Evolutionary conservation across 164 flowering plant genomes (phyloP), one percentile per base, ranked within the genome.

Genomic region (Pachysandra terminalis): DNA sequence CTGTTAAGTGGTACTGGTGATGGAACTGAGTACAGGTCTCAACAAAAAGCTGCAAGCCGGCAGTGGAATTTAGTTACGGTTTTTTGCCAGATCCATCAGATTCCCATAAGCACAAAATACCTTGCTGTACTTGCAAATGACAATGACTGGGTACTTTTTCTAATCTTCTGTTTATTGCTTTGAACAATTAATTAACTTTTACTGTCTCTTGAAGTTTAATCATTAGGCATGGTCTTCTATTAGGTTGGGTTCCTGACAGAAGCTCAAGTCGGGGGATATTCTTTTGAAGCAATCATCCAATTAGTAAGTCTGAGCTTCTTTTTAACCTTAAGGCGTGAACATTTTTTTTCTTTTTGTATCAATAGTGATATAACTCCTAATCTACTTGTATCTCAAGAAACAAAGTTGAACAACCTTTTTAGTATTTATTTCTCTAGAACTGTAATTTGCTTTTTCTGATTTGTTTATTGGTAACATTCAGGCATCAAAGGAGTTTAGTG

Each of bases 211-310:
- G n/a, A 24, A 49, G 37, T 57, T 58, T 14, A 62, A 64, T 61
- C 55, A 68, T 56, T 64, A 27, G 6, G 13, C 9, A 13, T 73
- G 61, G 1, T 71, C 59, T 68, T 63, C 59, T 76, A 17, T 53
- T 69, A 91, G 99, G 96, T 95, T 77, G 99, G 97, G 16, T 95
- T 90, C 80, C 79, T 95, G 59, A 78, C 90, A 48, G 99, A 95
- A 85, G 92, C 98, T 72, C 99, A 95, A 78, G 61, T 82, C 71
- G 97, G 87, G 45, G 93, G 92, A 59, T 86, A 84, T 69, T 78
- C 93, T 61, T 84, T 77, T 78, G 97, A 95, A 17, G 66, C 79
- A 16, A 83, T 93, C 26, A 53, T 89, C 55, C 81, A 90, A 78
- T 87, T 88, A 19, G 97, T 95, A 84, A 78, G 89, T 79, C 55